Percentiles rank a stretch among this genome's conserved stretches.
phyloP scores from a whole-genome alignment of 108 stramenopile species.

The Ochromonas danica region DNA sequence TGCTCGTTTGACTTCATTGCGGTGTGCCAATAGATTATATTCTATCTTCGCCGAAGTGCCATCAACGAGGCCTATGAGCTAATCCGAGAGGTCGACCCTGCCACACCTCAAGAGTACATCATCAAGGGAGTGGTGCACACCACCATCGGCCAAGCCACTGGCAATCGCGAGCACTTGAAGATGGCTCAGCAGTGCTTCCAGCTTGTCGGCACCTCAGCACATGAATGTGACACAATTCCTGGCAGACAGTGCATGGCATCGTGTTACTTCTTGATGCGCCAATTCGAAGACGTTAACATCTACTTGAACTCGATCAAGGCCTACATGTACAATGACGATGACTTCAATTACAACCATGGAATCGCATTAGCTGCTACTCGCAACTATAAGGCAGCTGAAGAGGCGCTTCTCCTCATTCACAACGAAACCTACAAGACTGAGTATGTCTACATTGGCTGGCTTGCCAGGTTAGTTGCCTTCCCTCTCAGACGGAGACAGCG shows the following conservation, averaged over 20 bases:
- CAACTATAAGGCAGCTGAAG: constrained; percentile 63
- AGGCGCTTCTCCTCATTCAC: constrained; percentile 66
- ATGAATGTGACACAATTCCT: constrained; percentile 80
- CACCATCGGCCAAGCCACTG: constrained; percentile 59
- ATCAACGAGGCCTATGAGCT: constrained; percentile 69
- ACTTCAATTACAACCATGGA: constrained; percentile 84
- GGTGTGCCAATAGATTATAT: constrained; percentile 36
- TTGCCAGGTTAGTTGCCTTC: too few species aligned
- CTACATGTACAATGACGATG: constrained; percentile 68
- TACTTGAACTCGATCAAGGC: constrained; percentile 67
- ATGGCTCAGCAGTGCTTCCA: constrained; percentile 66
- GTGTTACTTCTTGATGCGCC: constrained; percentile 68
- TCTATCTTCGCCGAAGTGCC: constrained; percentile 54
- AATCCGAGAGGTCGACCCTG: constrained; percentile 68
- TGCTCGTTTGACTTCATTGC: neutral
- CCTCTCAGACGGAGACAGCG: too few species aligned
- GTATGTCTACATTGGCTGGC: constrained; percentile 69
- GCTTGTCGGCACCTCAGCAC: constrained; percentile 69
- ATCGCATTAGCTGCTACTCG: constrained; percentile 62
- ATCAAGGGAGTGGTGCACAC: constrained; percentile 73
- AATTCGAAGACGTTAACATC: constrained; percentile 74
- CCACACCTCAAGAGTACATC: constrained; percentile 73
- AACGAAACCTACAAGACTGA: constrained; percentile 66
- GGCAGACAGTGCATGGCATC: constrained; percentile 84
- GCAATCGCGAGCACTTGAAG: constrained; percentile 59